Conservation (phyloP, 768 basidiomycete genomes). For the Cubamyces sp. region DNA sequence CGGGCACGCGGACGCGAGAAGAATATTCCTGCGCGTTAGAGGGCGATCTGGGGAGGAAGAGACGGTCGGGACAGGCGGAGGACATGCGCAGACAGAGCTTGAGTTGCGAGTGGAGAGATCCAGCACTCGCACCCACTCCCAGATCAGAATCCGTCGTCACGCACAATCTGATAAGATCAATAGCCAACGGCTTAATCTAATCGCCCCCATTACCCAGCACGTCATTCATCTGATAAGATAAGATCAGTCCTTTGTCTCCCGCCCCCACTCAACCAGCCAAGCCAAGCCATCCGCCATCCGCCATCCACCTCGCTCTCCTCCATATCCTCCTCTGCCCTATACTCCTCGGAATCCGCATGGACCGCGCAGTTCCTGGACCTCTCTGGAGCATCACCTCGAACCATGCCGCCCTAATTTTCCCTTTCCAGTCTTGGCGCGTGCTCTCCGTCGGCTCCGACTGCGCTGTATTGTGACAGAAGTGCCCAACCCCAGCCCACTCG, state of each 20-base stretch:
- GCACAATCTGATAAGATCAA: slow-evolving; percentile 28
- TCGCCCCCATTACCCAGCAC: background rate
- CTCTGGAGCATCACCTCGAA: background rate
- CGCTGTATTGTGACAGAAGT: slow-evolving; percentile 3
- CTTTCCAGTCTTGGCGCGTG: background rate
- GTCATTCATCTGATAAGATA: slow-evolving; percentile 24
- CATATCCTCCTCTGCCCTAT: background rate
- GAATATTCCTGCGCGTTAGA: slow-evolving; percentile 4
- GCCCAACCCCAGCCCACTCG: background rate
- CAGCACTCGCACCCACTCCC: no score
- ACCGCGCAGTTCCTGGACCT: slow-evolving; percentile 1
- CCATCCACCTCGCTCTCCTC: background rate
- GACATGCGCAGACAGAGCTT: no score
- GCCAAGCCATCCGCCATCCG: slow-evolving; percentile 1
- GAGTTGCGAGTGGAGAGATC: background rate
- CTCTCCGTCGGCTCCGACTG: slow-evolving; percentile 16
- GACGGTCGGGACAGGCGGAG: slow-evolving; percentile 1
- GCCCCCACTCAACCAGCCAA: slow-evolving; percentile 7
- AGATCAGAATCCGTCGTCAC: slow-evolving; percentile 16
- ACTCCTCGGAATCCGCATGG: slow-evolving; percentile 15
- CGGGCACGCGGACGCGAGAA: slow-evolving; percentile 3
- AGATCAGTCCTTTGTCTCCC: slow-evolving; percentile 9
- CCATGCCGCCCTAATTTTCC: background rate
- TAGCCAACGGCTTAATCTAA: slow-evolving; percentile 4
- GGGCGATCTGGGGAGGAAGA: background rate